Percentiles rank a stretch among this genome's conserved stretches.
phyloP scores from a whole-genome alignment of 2,329 filamentous ascomycete genomes.

The Fusarium musae region DNA sequence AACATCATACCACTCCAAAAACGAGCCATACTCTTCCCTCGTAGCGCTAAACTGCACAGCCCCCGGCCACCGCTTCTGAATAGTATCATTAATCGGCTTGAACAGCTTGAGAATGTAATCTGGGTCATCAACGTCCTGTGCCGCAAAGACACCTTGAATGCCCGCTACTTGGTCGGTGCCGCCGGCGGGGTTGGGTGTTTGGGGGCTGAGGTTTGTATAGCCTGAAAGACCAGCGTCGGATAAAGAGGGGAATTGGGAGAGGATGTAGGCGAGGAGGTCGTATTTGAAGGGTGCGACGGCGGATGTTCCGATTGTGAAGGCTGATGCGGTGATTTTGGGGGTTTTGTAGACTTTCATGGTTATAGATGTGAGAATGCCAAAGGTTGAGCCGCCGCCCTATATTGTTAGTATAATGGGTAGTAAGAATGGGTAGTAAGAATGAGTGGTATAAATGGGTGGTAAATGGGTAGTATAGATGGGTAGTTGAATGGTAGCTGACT shows the following conservation, averaged over 20 bases:
- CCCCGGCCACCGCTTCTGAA: slow-evolving; percentile 52
- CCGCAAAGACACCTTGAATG: slow-evolving; percentile 47
- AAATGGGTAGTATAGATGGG: neutral
- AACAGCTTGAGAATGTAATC: slow-evolving; percentile 45
- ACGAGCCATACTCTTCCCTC: slow-evolving; percentile 46
- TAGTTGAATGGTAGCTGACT: slow-evolving; percentile 29
- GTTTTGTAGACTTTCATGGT: slow-evolving; percentile 64
- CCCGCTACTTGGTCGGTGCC: slow-evolving; percentile 49
- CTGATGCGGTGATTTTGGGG: slow-evolving; percentile 46
- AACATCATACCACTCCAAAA: slow-evolving; percentile 52
- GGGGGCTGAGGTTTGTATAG: slow-evolving; percentile 55
- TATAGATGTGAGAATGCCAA: slow-evolving; percentile 68
- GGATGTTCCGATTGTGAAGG: slow-evolving; percentile 37
- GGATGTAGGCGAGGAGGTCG: slow-evolving; percentile 59
- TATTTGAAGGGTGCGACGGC: slow-evolving; percentile 53
- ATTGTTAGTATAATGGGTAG: neutral
- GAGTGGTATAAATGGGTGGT: accelerated
- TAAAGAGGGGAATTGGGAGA: slow-evolving; percentile 58
- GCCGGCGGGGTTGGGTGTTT: slow-evolving; percentile 49
- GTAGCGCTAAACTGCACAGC: slow-evolving; percentile 33
- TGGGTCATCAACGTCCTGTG: slow-evolving; percentile 51
- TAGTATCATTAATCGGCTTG: slow-evolving; percentile 51
- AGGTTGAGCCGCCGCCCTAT: slow-evolving; percentile 69
- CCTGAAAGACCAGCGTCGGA: slow-evolving; percentile 63
- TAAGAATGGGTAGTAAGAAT: neutral